These are phyloP conservation scores for Lotus japonicus DNA, from an alignment of 306 rosid species.

Conservation along the genomic window DNA sequence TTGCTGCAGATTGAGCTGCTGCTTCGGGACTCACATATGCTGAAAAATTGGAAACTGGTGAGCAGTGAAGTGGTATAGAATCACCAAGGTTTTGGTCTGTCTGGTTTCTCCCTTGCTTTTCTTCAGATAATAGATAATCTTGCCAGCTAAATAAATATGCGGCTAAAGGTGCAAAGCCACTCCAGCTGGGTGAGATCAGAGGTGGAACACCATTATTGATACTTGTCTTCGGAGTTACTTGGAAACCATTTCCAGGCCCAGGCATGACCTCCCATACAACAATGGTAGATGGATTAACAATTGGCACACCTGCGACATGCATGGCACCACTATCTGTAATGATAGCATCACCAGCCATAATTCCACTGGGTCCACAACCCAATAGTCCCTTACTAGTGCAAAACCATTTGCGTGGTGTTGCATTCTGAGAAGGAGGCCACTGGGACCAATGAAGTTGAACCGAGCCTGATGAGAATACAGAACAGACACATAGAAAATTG, in stretches of 20 bases:
- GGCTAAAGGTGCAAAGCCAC: constrained; percentile 84
- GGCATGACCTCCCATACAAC: constrained; percentile 99
- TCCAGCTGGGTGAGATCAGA: constrained; percentile 70
- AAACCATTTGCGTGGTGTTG: constrained; percentile 72
- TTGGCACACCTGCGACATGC: constrained; percentile 98
- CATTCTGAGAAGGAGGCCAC: constrained; percentile 78
- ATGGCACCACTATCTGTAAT: constrained; percentile 90
- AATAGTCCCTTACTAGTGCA: constrained; percentile 83
- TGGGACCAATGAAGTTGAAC: constrained; percentile 98
- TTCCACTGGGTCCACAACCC: constrained; percentile 97
- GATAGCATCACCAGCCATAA: constrained; percentile 95
- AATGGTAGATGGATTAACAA: constrained; percentile 86
- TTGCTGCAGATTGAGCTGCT: constrained; percentile 83
- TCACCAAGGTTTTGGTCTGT: constrained; percentile 54
- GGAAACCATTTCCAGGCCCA: constrained; percentile 92
- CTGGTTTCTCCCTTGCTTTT: constrained; percentile 63
- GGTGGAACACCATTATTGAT: constrained; percentile 61
- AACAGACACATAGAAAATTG: constrained; percentile 82
- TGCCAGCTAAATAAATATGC: constrained; percentile 95
- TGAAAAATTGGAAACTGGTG: constrained; percentile 98
- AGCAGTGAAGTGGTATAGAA: constrained; percentile 71
- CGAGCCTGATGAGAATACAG: constrained; percentile 90
- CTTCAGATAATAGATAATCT: constrained; percentile 68
- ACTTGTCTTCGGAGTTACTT: constrained; percentile 67
- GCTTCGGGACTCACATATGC: constrained; percentile 96